Conservation (phyloP, 2,329 filamentous ascomycete genomes). For the Dichotomopilus funicola region DNA sequence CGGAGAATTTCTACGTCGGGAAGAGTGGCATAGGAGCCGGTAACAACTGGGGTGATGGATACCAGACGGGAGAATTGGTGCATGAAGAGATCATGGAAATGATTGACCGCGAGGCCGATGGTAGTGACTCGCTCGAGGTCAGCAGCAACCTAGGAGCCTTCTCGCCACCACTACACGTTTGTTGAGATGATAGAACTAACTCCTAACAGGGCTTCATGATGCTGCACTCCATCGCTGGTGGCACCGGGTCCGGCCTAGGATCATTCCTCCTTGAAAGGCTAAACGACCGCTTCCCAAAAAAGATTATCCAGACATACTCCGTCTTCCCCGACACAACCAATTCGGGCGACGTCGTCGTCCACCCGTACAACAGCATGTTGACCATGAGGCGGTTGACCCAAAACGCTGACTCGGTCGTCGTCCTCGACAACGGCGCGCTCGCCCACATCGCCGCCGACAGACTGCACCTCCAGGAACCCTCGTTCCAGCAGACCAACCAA, state of each 20-base stretch:
- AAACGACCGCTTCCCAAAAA: constrained; percentile 97
- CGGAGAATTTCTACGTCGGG: constrained; percentile 96
- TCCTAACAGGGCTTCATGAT: constrained; percentile 84
- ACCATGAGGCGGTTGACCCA: constrained; percentile 87
- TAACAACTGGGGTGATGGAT: constrained; percentile 98
- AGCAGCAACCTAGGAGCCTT: constrained; percentile 8
- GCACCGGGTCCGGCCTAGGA: constrained; percentile 91
- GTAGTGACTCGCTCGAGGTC: constrained; percentile 91
- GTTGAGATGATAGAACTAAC: constrained; percentile 15
- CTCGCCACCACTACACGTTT: too few species aligned
- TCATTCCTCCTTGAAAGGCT: constrained; percentile 91
- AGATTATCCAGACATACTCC: constrained; percentile 97
- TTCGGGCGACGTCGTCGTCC: constrained; percentile 84
- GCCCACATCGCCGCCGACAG: constrained; percentile 91
- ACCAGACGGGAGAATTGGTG: constrained; percentile 83
- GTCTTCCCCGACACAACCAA: constrained; percentile 94
- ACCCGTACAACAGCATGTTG: constrained; percentile 95
- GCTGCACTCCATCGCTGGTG: constrained; percentile 94
- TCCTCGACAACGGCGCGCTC: constrained; percentile 90
- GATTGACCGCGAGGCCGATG: constrained; percentile 97
- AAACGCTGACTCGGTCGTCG: constrained; percentile 95
- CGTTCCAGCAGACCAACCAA: constrained; percentile 96
- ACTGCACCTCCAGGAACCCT: constrained; percentile 89
- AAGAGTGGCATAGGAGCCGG: constrained; percentile 90
- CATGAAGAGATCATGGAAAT: constrained; percentile 98